Evolutionary conservation across 495 filamentous ascomycete genomes (phyloP), one percentile per base, ranked within the genome.

Genomic region (Parathielavia appendiculata): DNA sequence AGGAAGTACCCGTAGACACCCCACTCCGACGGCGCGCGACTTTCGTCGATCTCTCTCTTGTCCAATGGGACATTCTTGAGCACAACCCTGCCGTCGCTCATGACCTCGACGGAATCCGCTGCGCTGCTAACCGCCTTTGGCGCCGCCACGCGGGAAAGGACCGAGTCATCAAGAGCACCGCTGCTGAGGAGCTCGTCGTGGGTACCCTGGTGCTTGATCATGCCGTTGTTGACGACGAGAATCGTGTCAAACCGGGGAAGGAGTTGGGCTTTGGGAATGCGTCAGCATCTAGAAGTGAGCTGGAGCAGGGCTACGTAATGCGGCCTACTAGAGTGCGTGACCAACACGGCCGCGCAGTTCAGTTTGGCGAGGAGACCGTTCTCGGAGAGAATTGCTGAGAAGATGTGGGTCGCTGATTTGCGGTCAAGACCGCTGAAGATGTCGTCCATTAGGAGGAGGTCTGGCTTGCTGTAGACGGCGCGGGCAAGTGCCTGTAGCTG

Each of bases 371-470:
- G 41, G 2, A 56, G 43, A 8, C 53, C 53, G 14, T 43, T 45
- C 26, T 56, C 53, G 0, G 53, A 56, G 41, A 56, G 47, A 14
- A 56, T 41, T 8, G 53, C 53, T 6, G 40, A 43, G 34, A 56
- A 56, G 41, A 56, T 56, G 34, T 56, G 53, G 10, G 39, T 48
- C 54, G 64, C 53, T 45, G 53, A 56, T 34, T 56, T 56, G 9
- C 53, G 53, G 32, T 88, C 85, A 16, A 87, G 71, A 3, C 81
- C 83, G 57, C 79, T 85, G 39, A 88, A 75, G 11, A 82, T 70
- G 61, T 88, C 70, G 36, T 72, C 71, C 5, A 73, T 53, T 4
- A 73, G 41, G 5, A 70, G 49, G 8, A 72, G 30, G 0, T 55
- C 39, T 14, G 51, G 56, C 26, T 58, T 50, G 6, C 63, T 56